Percentiles rank a stretch among this genome's conserved stretches.
phyloP scores from a whole-genome alignment of 306 rosid species.

The Vigna radiata region DNA sequence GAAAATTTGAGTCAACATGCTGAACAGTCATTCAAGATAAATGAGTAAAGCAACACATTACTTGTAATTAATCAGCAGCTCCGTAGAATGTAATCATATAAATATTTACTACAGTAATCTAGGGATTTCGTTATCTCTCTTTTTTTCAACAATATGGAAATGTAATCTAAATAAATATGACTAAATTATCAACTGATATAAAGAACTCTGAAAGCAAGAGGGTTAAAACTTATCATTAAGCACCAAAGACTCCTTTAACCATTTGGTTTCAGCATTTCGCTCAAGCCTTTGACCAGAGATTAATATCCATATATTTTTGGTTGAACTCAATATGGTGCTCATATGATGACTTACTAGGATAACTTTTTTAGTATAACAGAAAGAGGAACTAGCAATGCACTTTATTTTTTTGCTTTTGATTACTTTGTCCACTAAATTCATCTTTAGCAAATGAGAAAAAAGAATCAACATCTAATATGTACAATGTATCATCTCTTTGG shows the following conservation, averaged over 20 bases:
- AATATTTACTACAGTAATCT: conserved; percentile 24
- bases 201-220: conserved; percentile 3
- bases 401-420: not conserved
- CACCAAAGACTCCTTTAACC: not conserved
- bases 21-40: conserved; percentile 3
- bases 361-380: not conserved
- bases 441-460: not conserved
- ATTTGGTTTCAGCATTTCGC: not conserved
- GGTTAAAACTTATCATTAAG: conserved; percentile 12
- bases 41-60: conserved; percentile 24
- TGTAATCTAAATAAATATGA: not conserved
- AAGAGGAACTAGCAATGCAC: not conserved
- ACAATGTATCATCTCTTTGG: conserved; percentile 11
- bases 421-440: not conserved
- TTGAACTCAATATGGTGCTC: conserved; percentile 2
- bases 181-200: conserved; percentile 20
- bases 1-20: conserved; percentile 29
- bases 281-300: conserved; percentile 22
- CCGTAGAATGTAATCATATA: conserved; percentile 10
- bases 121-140: conserved; percentile 13
- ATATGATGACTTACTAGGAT: not conserved
- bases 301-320: conserved; percentile 15
- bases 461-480: not conserved
- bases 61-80: not conserved
- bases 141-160: conserved; percentile 13